Conservation (phyloP, 2,329 filamentous ascomycete species). For the Aspergillus japonicus region DNA sequence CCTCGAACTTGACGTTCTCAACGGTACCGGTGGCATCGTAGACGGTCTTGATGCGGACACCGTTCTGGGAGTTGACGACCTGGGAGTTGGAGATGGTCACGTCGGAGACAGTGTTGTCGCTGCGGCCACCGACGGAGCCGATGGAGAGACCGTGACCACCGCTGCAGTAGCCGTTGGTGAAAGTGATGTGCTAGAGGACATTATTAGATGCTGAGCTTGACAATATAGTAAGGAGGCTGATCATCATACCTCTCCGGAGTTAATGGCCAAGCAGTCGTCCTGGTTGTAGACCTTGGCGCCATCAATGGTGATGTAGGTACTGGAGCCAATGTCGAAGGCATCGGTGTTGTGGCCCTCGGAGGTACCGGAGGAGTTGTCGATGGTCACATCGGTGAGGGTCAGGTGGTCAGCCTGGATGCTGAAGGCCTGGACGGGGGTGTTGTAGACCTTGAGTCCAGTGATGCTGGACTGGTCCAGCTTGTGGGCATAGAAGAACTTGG, state of each 20-base stretch:
- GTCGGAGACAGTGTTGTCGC: slow-evolving; percentile 53
- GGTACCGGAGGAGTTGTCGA: slow-evolving; percentile 58
- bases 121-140: slow-evolving; percentile 46
- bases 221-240: neutral
- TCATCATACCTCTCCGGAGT: slow-evolving; percentile 45
- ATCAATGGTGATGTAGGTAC: slow-evolving; percentile 51
- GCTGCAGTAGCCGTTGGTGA: slow-evolving; percentile 46
- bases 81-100: slow-evolving; percentile 52
- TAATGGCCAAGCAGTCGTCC: slow-evolving; percentile 61
- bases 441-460: slow-evolving; percentile 31
- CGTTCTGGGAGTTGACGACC: slow-evolving; percentile 44
- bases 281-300: slow-evolving; percentile 59
- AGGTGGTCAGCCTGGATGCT: slow-evolving; percentile 50
- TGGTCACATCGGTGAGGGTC: slow-evolving; percentile 52
- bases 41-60: slow-evolving; percentile 50
- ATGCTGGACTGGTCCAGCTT: slow-evolving; percentile 31
- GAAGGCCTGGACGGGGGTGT: slow-evolving; percentile 38
- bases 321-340: slow-evolving; percentile 57
- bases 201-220: neutral
- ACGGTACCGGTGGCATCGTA: slow-evolving; percentile 54
- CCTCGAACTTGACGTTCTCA: slow-evolving; percentile 51
- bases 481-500: slow-evolving; percentile 60
- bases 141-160: slow-evolving; percentile 37
- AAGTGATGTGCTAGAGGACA: slow-evolving; percentile 43
- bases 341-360: slow-evolving; percentile 57